Evolutionary conservation across 345 rosid genomes (phyloP).

Genomic region (Hibiscus mutabilis): DNA sequence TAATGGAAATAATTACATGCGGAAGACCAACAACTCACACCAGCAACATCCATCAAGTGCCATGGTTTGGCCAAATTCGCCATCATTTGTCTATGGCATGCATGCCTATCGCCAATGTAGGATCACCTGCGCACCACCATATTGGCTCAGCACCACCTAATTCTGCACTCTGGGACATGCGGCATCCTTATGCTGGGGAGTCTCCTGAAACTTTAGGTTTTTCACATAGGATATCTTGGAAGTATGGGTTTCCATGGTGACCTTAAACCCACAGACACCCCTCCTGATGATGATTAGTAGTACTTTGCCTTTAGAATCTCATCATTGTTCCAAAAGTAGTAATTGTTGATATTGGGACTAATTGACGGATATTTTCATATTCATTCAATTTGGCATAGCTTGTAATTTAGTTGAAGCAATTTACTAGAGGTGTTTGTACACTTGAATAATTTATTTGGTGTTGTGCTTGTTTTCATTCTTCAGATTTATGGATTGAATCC

Average conservation of each 20-base stretch:
- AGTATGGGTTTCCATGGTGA: conserved; percentile 53
- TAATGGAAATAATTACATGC: conserved; percentile 48
- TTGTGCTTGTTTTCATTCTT: not conserved
- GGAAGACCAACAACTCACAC: conserved; percentile 67
- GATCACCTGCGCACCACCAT: conserved; percentile 61
- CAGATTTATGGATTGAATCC: too few species aligned
- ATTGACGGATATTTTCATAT: not conserved
- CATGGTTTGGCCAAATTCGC: conserved; percentile 79
- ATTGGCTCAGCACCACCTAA: conserved; percentile 84
- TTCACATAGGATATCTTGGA: conserved; percentile 68
- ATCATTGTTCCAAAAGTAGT: not conserved
- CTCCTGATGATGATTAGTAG: too few species aligned
- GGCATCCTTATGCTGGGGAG: conserved; percentile 57
- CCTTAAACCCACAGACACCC: too few species aligned
- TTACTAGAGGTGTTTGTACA: not conserved
- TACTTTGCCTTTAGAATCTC: too few species aligned
- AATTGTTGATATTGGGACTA: not conserved
- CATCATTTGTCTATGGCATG: conserved; percentile 60
- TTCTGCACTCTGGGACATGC: conserved; percentile 76
- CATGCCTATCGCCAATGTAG: conserved; percentile 46
- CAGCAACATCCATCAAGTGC: conserved; percentile 53
- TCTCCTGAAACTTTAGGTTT: conserved; percentile 67
- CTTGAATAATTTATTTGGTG: not conserved
- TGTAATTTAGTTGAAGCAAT: not conserved
- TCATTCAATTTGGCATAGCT: not conserved